Evolutionary conservation across 139 green algal genomes (phyloP).

Genomic region (Coccomyxa sp.): DNA sequence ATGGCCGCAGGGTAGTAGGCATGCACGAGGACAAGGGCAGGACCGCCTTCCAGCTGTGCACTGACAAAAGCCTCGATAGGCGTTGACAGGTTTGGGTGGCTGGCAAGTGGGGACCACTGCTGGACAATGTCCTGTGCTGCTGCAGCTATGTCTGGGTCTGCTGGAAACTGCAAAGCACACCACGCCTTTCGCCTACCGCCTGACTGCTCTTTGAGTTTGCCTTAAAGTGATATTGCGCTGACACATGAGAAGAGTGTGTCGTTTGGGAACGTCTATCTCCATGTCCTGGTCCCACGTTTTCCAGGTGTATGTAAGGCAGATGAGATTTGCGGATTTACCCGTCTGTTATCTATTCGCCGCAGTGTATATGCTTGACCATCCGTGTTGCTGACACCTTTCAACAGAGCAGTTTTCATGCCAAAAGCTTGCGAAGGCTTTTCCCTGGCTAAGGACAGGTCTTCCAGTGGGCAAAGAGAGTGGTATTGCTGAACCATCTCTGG

Average conservation of each 20-base stretch:
- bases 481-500: slow-evolving; percentile 61
- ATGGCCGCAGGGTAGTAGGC: slow-evolving; percentile 62
- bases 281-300: no score
- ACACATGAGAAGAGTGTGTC: no score
- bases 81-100: slow-evolving; percentile 70
- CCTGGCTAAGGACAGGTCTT: slow-evolving; percentile 35
- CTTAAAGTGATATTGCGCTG: no score
- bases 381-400: slow-evolving; percentile 68
- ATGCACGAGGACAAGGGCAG: slow-evolving; percentile 56
- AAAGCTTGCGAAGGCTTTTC: slow-evolving; percentile 32
- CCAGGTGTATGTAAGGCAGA: no score
- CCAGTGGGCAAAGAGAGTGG: slow-evolving; percentile 81
- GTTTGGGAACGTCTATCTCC: no score
- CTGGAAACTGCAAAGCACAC: slow-evolving; percentile 36
- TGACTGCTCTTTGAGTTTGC: no score
- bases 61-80: slow-evolving; percentile 66
- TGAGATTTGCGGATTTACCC: no score
- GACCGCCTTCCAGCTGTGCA: slow-evolving; percentile 48
- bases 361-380: slow-evolving; percentile 74
- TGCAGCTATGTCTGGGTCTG: slow-evolving; percentile 61
- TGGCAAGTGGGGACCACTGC: slow-evolving; percentile 48
- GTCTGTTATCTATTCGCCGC: slow-evolving; percentile 63
- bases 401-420: slow-evolving; percentile 53
- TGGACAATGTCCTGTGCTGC: slow-evolving; percentile 49
- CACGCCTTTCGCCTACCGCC: background rate